A percentile compares a stretch with the other conserved stretches of the same genome.
Evolutionary conservation across 2,329 filamentous ascomycete genomes (phyloP).

Genomic region (Fonsecaea pugnacius): DNA sequence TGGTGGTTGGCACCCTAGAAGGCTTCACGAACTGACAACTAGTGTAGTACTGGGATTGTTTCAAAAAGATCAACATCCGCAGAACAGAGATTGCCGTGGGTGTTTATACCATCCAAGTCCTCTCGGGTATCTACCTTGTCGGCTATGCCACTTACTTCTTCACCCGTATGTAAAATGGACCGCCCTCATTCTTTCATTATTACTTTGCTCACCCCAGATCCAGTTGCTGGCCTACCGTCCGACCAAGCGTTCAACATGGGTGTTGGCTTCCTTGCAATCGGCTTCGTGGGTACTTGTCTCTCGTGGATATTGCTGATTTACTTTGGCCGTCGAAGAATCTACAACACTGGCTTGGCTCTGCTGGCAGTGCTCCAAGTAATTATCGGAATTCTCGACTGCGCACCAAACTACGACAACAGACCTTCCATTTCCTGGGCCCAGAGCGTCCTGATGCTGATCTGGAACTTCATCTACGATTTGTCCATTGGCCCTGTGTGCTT

Average conservation of each 20-base stretch:
- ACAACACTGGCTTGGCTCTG: conserved; percentile 41
- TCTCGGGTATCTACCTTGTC: conserved; percentile 50
- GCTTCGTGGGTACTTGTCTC: conserved; percentile 47
- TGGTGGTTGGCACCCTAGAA: not conserved
- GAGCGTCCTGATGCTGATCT: conserved; percentile 46
- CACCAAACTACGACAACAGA: conserved; percentile 41
- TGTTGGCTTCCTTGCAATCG: conserved; percentile 46
- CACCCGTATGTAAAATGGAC: conserved; percentile 41
- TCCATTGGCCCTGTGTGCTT: conserved; percentile 53
- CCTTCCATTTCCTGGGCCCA: conserved; percentile 44
- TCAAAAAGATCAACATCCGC: conserved; percentile 48
- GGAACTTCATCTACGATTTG: conserved; percentile 47
- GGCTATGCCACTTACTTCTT: conserved; percentile 57
- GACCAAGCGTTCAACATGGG: conserved; percentile 47
- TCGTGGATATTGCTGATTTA: conserved; percentile 45
- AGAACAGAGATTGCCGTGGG: conserved; percentile 52
- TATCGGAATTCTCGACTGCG: conserved; percentile 49
- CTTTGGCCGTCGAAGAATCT: conserved; percentile 44
- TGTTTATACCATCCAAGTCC: conserved; percentile 51
- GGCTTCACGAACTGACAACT: not conserved
- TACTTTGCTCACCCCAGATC: not conserved
- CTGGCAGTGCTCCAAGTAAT: conserved; percentile 45
- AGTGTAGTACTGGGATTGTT: conserved; percentile 45
- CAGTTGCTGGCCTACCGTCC: conserved; percentile 40
- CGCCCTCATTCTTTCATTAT: not conserved